Evolutionary conservation across 306 rosid species (phyloP).

Genomic region (Quercus robur): DNA sequence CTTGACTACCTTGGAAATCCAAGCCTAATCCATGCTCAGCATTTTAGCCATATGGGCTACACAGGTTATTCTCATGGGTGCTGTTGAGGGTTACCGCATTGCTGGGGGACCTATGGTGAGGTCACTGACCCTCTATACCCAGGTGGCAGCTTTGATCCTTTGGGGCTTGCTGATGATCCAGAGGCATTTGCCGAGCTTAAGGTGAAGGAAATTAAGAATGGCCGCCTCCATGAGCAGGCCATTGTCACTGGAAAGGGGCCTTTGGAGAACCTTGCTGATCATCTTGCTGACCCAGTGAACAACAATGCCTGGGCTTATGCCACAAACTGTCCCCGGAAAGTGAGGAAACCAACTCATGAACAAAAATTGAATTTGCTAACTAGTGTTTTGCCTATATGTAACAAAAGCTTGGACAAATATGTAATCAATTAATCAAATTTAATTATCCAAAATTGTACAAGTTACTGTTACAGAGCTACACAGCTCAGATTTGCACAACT

Average conservation of each 20-base stretch:
- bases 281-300: slow-evolving; percentile 40
- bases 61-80: slow-evolving; percentile 33
- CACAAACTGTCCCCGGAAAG: slow-evolving; percentile 38
- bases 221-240: slow-evolving; percentile 32
- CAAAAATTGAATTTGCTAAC: not conserved
- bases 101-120: slow-evolving; percentile 37
- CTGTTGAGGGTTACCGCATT: slow-evolving; percentile 35
- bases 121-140: slow-evolving; percentile 32
- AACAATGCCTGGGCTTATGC: slow-evolving; percentile 32
- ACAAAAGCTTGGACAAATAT: not conserved
- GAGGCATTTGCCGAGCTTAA: slow-evolving; percentile 43
- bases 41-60: slow-evolving; percentile 37
- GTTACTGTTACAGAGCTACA: not conserved
- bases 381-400: not conserved
- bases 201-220: slow-evolving; percentile 39
- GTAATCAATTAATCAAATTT: not conserved
- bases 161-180: slow-evolving; percentile 37
- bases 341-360: slow-evolving; percentile 9
- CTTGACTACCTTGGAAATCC: slow-evolving; percentile 42
- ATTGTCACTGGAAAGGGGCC: slow-evolving; percentile 41
- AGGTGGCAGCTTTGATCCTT: slow-evolving; percentile 39
- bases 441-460: not conserved
- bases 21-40: slow-evolving; percentile 35
- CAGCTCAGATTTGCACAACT: not conserved
- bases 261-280: slow-evolving; percentile 37